These are phyloP conservation scores for Tripidium arundinaceum DNA, from an alignment of 202 grass and related monocot species.

Conservation along the genomic window DNA sequence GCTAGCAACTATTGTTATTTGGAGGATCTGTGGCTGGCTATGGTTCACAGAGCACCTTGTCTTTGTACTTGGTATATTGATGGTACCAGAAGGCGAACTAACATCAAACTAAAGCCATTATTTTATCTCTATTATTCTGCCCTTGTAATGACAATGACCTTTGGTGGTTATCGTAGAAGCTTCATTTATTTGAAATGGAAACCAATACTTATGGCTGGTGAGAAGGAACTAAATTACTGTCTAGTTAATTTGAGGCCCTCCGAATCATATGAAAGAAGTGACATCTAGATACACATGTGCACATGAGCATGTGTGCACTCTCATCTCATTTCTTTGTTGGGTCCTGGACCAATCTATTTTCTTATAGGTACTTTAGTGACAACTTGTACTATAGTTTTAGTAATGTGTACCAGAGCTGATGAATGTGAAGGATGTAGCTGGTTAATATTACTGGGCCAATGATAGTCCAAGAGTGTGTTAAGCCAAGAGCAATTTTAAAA, in stretches of 20 bases:
- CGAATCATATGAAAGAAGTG: not conserved
- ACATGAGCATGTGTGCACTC: too few relatives aligned
- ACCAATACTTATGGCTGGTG: not conserved
- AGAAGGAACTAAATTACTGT: not conserved
- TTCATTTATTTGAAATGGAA: not conserved
- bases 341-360: not conserved
- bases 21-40: too few relatives aligned
- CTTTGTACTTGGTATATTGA: not conserved
- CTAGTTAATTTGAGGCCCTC: not conserved
- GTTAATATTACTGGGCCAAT: not conserved
- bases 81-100: not conserved
- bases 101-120: not conserved
- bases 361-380: not conserved
- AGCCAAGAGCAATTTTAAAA: not conserved
- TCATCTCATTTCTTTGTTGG: not conserved
- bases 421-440: not conserved
- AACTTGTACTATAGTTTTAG: conserved; percentile 3
- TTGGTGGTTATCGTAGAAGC: not conserved
- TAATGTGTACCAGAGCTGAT: not conserved
- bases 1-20: not conserved
- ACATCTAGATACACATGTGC: not conserved
- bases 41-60: too few relatives aligned
- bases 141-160: not conserved
- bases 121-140: not conserved
- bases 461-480: not conserved